phyloP scores from a whole-genome alignment of 2,329 filamentous ascomycete genomes.

The Trichoderma afroharzianum region DNA sequence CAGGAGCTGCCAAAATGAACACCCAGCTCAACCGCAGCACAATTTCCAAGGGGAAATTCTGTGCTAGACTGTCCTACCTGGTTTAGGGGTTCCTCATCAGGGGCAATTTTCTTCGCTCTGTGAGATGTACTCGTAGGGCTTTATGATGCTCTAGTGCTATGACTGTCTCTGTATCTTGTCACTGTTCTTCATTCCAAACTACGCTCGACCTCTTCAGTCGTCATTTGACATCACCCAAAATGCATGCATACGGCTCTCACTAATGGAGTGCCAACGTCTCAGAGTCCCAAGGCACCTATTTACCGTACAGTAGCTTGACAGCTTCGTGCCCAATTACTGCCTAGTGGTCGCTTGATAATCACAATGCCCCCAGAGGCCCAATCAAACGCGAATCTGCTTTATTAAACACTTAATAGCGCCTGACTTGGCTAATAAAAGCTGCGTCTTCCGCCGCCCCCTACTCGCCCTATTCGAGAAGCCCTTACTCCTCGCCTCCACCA shows the following conservation, averaged over 20 bases:
- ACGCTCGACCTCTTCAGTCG: background rate
- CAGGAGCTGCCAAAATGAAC: conserved; percentile 10
- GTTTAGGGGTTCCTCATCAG: conserved; percentile 12
- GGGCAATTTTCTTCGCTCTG: background rate
- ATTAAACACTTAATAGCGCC: conserved; percentile 2
- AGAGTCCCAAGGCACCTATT: background rate
- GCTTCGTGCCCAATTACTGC: background rate
- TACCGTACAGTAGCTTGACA: background rate
- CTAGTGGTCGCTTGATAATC: background rate
- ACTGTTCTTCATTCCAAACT: background rate
- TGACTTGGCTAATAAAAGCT: background rate
- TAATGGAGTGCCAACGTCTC: background rate
- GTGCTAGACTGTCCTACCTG: conserved; percentile 5
- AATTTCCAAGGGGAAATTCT: conserved; percentile 16
- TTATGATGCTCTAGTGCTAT: background rate
- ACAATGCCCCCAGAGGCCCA: background rate
- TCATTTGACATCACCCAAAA: background rate
- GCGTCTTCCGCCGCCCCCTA: background rate
- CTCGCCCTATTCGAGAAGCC: background rate
- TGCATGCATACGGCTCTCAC: background rate
- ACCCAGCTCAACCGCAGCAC: conserved; percentile 4
- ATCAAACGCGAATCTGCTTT: background rate
- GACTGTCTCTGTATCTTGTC: background rate
- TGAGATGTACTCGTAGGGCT: background rate
- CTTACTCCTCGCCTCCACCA: background rate